Percentiles rank a stretch among this genome's conserved stretches.
Evolutionary conservation across 2,329 filamentous ascomycete species (phyloP).

Genomic region (Ophiostoma himal-ulmi): DNA sequence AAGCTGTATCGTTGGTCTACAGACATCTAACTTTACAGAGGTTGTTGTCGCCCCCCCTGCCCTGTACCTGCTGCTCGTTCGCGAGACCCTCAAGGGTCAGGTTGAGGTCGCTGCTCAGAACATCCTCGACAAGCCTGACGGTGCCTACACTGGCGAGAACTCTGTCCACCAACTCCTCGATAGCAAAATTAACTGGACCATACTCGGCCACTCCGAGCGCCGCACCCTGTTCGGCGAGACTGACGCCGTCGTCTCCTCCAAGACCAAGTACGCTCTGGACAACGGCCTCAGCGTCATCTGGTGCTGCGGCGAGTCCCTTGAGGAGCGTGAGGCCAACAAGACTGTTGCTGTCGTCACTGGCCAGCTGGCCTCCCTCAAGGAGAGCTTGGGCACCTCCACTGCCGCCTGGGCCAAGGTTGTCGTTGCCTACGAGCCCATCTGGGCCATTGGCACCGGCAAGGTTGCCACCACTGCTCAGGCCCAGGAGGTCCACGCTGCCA

Average conservation of each 20-base stretch:
- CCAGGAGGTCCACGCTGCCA: conserved; percentile 87
- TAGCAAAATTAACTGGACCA: conserved; percentile 78
- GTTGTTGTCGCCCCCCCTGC: conserved; percentile 88
- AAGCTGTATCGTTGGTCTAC: neutral
- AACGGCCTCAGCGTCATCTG: conserved; percentile 86
- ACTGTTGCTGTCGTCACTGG: conserved; percentile 79
- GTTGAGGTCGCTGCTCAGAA: conserved; percentile 92
- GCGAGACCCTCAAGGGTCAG: conserved; percentile 66
- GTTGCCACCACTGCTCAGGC: conserved; percentile 84
- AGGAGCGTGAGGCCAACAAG: conserved; percentile 80
- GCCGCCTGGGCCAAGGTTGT: conserved; percentile 77
- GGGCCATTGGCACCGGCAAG: conserved; percentile 91
- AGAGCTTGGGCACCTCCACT: conserved; percentile 59
- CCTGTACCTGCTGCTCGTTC: conserved; percentile 83
- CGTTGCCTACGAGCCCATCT: conserved; percentile 98
- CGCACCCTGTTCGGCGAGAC: conserved; percentile 82
- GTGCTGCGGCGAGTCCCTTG: conserved; percentile 93
- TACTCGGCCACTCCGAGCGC: conserved; percentile 93
- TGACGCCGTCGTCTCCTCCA: conserved; percentile 79
- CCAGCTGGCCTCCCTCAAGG: conserved; percentile 75
- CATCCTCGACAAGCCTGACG: conserved; percentile 94
- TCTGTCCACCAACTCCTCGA: conserved; percentile 87
- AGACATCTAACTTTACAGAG: conserved; percentile 52
- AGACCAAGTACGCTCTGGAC: conserved; percentile 89
- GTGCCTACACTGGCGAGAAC: conserved; percentile 96